phyloP scores from a whole-genome alignment of 805 yeast genomes.

The Lipomyces kockii region DNA sequence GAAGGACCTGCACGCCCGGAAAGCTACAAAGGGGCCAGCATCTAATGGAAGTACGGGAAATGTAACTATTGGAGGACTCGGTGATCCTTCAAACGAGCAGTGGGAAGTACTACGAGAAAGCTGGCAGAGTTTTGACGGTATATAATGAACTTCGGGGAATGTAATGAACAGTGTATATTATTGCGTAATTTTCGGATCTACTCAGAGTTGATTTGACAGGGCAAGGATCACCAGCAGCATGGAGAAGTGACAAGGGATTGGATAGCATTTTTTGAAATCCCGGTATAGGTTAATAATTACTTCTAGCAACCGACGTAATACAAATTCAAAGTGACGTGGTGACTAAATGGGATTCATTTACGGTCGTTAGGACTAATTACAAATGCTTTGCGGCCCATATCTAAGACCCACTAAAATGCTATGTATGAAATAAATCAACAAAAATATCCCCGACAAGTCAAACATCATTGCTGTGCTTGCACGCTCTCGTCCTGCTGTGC shows the following conservation, averaged over 20 bases:
- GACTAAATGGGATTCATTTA: not conserved
- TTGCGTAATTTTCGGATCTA: not conserved
- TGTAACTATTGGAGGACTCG: slow-evolving; percentile 29
- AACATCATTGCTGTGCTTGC: not conserved
- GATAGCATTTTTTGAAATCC: not conserved
- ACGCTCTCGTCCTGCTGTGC: slow-evolving; percentile 30
- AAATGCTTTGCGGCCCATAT: not conserved
- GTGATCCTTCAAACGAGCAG: slow-evolving; percentile 43
- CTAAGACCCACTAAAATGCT: slow-evolving; percentile 1
- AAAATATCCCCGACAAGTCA: no score
- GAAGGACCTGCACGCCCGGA: slow-evolving; percentile 38
- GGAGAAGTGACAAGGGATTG: not conserved
- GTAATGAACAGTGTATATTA: not conserved
- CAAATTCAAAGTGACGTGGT: not conserved
- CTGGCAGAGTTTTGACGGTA: slow-evolving; percentile 64
- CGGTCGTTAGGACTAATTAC: not conserved
- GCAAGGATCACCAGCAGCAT: not conserved
- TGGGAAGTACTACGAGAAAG: slow-evolving; percentile 71
- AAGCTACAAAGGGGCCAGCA: slow-evolving; percentile 14
- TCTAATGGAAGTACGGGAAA: slow-evolving; percentile 15
- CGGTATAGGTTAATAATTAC: not conserved
- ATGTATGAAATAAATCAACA: no score
- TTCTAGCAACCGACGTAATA: not conserved
- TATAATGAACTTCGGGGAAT: slow-evolving; percentile 4
- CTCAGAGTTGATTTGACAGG: not conserved